Evolutionary conservation across 75 land plant genomes (phyloP), one percentile per base, ranked within the genome.

Genomic region (Sequoiadendron giganteum): DNA sequence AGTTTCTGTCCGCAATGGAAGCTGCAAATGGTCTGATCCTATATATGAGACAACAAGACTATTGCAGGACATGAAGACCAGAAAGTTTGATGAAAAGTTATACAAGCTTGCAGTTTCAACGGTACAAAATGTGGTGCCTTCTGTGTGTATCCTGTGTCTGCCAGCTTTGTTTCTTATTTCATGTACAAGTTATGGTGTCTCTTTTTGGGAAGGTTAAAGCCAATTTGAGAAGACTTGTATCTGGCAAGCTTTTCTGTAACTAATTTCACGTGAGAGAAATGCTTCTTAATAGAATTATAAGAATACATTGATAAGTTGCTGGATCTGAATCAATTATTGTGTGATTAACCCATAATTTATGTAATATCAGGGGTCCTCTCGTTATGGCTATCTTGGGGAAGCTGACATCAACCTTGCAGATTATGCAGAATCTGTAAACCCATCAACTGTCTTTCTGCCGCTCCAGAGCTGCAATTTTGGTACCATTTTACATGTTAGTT

Each of bases 11-110:
- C 93, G 93, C 84, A 95, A 92, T 92, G 97, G 97, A 78, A 88
- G 86, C 18, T 96, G 97, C 87, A 94, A 93, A 89, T 96, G 97
- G 97, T 89, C 91, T 34, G 97, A 96, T 86, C 95, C 97, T 34
- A 90, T 96, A n/a, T 93, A 94, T 89, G 97, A 96, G 85, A 93
- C 96, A 16, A 90, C 97, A 85, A 92, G 89, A 75, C 94, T 95
- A 90, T 88, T 93, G 36, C 96, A 93, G 83, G 95, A 96, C 86
- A 58, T 83, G 3, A 91, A 61, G 84, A 91, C 89, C n/a, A 94
- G 92, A 83, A 88, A 89, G 83, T 92, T 89, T 89, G 93, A 91
- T 87, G 95, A 94, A 15, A 94, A 93, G 91, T 79, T 93, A 10
- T 94, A 93, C 88, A 96, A 94, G 85, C 89, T 96, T 90, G 90